Base-by-base conservation (phyloP, 169 alveolate species). In the Amoebophrya sp. region DNA sequence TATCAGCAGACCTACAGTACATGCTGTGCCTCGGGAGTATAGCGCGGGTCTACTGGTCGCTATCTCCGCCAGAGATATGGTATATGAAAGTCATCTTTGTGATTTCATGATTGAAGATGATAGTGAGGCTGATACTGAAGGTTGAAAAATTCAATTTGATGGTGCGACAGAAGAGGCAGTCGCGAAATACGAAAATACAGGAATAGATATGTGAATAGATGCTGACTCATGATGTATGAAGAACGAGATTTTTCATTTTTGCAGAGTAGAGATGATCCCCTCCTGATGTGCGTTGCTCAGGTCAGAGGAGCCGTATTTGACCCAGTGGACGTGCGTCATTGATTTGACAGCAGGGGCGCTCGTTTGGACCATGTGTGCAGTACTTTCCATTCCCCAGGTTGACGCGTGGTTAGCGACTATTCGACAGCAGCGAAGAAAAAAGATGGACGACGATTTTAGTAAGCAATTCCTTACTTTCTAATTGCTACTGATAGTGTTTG, bases 1-100 rank as follows among this genome's bases (percentile, higher is more conserved):
- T 47, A 6, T 47, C 65, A 6, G 18, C 6, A 47, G 65, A 47
- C 65, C 65, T 47, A 18, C 65, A 47, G 65, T 47, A 47, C 83
- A 65, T 65, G 83, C 33, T 6, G 3, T 26, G 18, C 83, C 26
- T 65, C 83, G 83, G 83, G 38, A 0, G 38, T 36, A 36, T 65
- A 26, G 3, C n/a, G 38, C 83, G 83, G 2, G 10, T 6, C 83
- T 65, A 65, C 26, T 65, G 83, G 83, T 6, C 33, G 38, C 1
- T 65, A 36, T 65, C 83, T 1, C 83, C 83, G 83, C 83, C 83
- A 36, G 83, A 65, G 83, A 65, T 65, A 1, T 65, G 83, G 83
- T 65, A 65, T 0, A 26, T 0, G 33, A n/a, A n/a, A n/a, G n/a
- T n/a, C n/a, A n/a, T n/a, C n/a, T n/a, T n/a, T n/a, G n/a, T n/a